Base-by-base conservation (phyloP, 345 rosid genomes). In the Salix brachista region DNA sequence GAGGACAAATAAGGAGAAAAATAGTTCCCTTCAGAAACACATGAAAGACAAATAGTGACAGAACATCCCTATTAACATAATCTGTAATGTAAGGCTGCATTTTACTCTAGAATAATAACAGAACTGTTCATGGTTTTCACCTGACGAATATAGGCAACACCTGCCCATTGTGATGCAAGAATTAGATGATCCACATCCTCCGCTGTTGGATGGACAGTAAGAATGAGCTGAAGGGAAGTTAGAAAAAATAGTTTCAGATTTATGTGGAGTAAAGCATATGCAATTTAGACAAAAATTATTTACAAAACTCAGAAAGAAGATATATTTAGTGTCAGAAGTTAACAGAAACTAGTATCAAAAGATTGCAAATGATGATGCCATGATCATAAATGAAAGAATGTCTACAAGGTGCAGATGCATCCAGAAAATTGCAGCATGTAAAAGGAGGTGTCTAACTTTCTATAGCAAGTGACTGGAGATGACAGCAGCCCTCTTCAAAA, bases 111-210 rank as follows among this genome's bases (percentile, higher is more conserved):
- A 23, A 61, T 1, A 68, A 9, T 23, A 30, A 26, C 13, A 68
- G 48, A 65, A 13, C 4, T 37, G 68, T n/a, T 41, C 11, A 12
- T 18, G 61, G 48, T 50, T 30, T 69, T 79, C 46, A 93, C 99
- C 97, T 89, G 97, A 67, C 82, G 83, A 46, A 87, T 80, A 81
- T 76, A 86, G 79, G 91, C 90, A 61, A 87, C 77, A 62, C 97
- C 99, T 60, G 99, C 96, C 91, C 91, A 91, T 66, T 88, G 91
- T 32, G 93, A 95, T 69, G 97, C 89, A 65, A 89, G 81, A 78
- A 95, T 90, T 26, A 91, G 85, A 74, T 84, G 92, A 86, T 90
- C 90, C 16, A 82, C 72, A 88, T 93, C 41, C 0, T 75, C 85
- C 70, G 78, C 87, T 60, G 86, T 81, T 48, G 88, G 88, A 81